phyloP scores from a whole-genome alignment of 1,139 yeast species.

The Kodamaea ohmeri region DNA sequence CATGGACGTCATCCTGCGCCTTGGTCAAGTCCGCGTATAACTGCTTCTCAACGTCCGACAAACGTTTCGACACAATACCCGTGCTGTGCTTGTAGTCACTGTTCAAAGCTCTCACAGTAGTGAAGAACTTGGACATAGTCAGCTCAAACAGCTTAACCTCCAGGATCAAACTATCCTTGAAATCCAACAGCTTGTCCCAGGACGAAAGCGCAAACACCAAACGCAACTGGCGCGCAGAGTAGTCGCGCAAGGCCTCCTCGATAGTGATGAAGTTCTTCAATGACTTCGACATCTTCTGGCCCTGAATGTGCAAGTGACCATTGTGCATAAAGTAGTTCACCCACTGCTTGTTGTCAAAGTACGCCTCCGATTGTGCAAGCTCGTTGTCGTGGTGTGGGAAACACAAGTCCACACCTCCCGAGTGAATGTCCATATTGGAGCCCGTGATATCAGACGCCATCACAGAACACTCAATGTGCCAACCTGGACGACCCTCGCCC shows the following conservation, averaged over 20 bases:
- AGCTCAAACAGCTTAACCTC: conserved; percentile 80
- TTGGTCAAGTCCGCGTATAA: conserved; percentile 50
- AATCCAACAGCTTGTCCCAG: conserved; percentile 92
- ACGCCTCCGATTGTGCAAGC: conserved; percentile 95
- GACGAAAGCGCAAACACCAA: conserved; percentile 85
- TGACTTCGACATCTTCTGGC: conserved; percentile 96
- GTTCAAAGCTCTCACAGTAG: conserved; percentile 74
- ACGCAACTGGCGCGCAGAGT: conserved; percentile 77
- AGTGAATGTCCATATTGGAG: conserved; percentile 82
- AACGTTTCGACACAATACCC: conserved; percentile 51
- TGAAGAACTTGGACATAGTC: conserved; percentile 75
- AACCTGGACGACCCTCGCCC: conserved; percentile 98
- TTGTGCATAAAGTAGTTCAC: conserved; percentile 93
- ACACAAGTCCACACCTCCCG: conserved; percentile 96
- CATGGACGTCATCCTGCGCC: conserved; percentile 65
- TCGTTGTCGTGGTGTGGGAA: conserved; percentile 99
- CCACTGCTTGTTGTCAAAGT: conserved; percentile 89
- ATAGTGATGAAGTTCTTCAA: conserved; percentile 93
- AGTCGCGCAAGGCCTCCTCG: conserved; percentile 76
- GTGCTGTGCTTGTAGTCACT: conserved; percentile 56
- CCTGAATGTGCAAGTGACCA: conserved; percentile 96
- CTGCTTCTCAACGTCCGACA: conserved; percentile 50
- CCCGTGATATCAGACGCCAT: conserved; percentile 95
- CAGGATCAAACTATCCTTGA: conserved; percentile 72
- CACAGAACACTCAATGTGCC: conserved; percentile 99